Percentiles rank a stretch among this genome's conserved stretches.
phyloP scores from a whole-genome alignment of 495 filamentous ascomycete genomes.

The Lichenothelia convexa region DNA sequence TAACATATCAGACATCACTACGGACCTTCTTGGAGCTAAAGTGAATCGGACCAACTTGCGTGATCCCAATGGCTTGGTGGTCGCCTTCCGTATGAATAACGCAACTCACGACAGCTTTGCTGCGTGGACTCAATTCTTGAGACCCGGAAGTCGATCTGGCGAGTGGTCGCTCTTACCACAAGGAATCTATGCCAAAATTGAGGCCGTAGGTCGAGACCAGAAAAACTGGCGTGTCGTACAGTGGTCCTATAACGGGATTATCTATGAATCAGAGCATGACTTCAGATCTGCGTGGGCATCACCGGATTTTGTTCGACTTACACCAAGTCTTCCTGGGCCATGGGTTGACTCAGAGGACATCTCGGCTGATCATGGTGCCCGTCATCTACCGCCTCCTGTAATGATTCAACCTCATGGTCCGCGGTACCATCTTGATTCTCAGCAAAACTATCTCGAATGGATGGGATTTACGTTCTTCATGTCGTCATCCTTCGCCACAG shows the following conservation, averaged over 20 bases:
- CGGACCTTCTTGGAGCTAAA: slow-evolving; percentile 20
- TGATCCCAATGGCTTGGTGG: slow-evolving; percentile 25
- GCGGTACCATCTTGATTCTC: slow-evolving; percentile 23
- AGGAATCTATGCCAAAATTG: slow-evolving; percentile 24
- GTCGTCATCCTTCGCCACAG: slow-evolving; percentile 25
- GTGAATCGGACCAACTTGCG: slow-evolving; percentile 15
- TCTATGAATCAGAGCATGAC: slow-evolving; percentile 27
- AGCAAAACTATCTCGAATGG: slow-evolving; percentile 33
- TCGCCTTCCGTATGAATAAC: slow-evolving; percentile 24
- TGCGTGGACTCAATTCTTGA: slow-evolving; percentile 27
- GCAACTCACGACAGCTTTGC: slow-evolving; percentile 24
- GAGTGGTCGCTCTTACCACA: slow-evolving; percentile 24
- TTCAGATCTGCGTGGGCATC: slow-evolving; percentile 26
- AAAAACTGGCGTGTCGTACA: slow-evolving; percentile 28
- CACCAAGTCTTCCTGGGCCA: slow-evolving; percentile 25
- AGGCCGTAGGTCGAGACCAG: slow-evolving; percentile 29
- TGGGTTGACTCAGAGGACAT: slow-evolving; percentile 25
- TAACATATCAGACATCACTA: slow-evolving; percentile 22
- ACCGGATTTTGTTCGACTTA: slow-evolving; percentile 26
- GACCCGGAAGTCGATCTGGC: slow-evolving; percentile 20
- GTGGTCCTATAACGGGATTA: slow-evolving; percentile 31
- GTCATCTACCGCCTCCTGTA: slow-evolving; percentile 22
- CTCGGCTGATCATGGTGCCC: slow-evolving; percentile 18
- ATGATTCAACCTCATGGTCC: slow-evolving; percentile 21
- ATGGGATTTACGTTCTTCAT: slow-evolving; percentile 36